These are phyloP conservation scores for Striga hermonthica DNA, from an alignment of 305 asterid genomes.

Conservation along the genomic window DNA sequence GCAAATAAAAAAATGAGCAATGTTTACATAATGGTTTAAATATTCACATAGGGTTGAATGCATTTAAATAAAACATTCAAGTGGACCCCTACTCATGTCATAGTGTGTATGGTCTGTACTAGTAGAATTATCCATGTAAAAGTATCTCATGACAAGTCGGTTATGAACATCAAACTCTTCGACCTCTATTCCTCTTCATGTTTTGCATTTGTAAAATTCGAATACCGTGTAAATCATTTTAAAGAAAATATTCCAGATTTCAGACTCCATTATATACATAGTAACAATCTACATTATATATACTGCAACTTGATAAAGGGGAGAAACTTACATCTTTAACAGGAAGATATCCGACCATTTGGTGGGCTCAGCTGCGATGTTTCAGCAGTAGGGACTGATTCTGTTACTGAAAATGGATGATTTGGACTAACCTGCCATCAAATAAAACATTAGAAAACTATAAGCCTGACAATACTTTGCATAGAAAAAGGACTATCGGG, in stretches of 20 bases:
- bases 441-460: slow-evolving; percentile 22
- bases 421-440: slow-evolving; percentile 50
- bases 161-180: slow-evolving; percentile 1
- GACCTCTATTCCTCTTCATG: background rate
- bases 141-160: background rate
- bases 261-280: slow-evolving; percentile 1
- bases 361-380: slow-evolving; percentile 40
- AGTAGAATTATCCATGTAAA: no score
- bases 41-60: no score
- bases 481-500: background rate
- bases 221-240: background rate
- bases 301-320: slow-evolving; percentile 19
- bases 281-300: background rate
- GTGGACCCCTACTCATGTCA: no score
- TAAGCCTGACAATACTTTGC: slow-evolving; percentile 1
- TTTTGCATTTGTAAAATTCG: background rate
- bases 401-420: slow-evolving; percentile 42
- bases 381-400: slow-evolving; percentile 46
- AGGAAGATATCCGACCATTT: slow-evolving; percentile 37
- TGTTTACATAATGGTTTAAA: no score
- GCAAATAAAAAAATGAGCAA: no score
- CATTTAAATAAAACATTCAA: no score
- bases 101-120: no score
- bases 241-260: background rate
- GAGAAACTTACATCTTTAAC: slow-evolving; percentile 52